Evolutionary conservation across 176 grass and related monocot genomes (phyloP).

Genomic region (Cenchrus americanus): DNA sequence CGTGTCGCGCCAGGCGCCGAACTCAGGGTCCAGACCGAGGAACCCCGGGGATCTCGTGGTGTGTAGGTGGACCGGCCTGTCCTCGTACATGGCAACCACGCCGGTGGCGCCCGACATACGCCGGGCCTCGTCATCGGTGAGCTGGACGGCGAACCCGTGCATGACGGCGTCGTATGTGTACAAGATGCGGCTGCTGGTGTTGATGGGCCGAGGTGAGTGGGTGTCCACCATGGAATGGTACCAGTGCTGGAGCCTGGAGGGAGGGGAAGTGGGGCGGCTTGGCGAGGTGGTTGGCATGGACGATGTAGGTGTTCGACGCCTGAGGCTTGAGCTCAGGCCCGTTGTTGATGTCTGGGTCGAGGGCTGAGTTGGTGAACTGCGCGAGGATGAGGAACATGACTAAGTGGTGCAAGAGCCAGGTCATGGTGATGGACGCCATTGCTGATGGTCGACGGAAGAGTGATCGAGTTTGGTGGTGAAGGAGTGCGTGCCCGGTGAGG

Average conservation of each 20-base stretch:
- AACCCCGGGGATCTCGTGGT: slow-evolving; percentile 30
- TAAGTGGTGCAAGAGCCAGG: background rate
- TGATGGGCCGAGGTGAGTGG: background rate
- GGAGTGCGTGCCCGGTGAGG: background rate
- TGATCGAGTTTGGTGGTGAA: slow-evolving; percentile 4
- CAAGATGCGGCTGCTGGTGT: background rate
- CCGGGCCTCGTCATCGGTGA: background rate
- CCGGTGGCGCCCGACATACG: background rate
- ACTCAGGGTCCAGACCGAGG: background rate
- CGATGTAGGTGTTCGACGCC: background rate
- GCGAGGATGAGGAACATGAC: background rate
- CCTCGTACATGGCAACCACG: slow-evolving; percentile 17
- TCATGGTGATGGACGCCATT: background rate
- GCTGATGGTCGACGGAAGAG: background rate
- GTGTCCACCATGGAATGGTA: background rate
- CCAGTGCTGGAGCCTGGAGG: background rate
- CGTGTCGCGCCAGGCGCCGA: slow-evolving; percentile 18
- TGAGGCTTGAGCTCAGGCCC: background rate
- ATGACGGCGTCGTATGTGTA: slow-evolving; percentile 2
- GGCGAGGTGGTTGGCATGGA: background rate
- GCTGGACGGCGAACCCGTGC: slow-evolving; percentile 12
- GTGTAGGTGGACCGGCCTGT: background rate
- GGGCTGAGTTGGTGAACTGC: background rate
- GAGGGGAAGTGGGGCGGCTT: background rate
- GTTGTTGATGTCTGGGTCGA: background rate